Percentiles rank a stretch among this genome's conserved stretches.
These are phyloP conservation scores for Emergomyces pasteurianus DNA, from an alignment of 2,329 filamentous ascomycete genomes.

Conservation along the genomic window DNA sequence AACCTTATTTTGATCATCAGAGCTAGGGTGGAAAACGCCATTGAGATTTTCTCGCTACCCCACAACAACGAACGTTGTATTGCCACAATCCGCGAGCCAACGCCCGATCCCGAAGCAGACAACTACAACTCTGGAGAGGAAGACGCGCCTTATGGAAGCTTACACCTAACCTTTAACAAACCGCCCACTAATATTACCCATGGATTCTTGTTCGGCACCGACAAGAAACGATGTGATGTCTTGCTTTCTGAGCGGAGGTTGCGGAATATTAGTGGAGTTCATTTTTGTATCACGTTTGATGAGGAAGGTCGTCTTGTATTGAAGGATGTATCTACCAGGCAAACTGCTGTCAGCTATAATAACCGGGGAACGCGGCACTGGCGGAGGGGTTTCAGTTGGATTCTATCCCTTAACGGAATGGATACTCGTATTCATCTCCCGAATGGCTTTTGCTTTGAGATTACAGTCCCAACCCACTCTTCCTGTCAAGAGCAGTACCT, in stretches of 20 bases:
- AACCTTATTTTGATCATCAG: slow-evolving; percentile 3
- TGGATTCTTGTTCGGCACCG: slow-evolving; percentile 5
- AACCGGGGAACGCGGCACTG: slow-evolving; percentile 1
- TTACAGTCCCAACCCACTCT: not conserved
- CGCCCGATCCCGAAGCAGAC: not conserved
- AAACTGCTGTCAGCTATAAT: slow-evolving; percentile 9
- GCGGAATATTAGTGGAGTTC: not conserved
- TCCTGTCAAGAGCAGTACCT: slow-evolving; percentile 3
- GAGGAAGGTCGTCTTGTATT: slow-evolving; percentile 2
- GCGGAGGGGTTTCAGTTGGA: slow-evolving; percentile 9
- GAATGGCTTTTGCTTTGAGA: not conserved
- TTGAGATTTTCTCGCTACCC: not conserved
- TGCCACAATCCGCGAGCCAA: too few relatives aligned
- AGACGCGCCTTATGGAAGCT: not conserved
- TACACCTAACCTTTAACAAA: slow-evolving; percentile 3
- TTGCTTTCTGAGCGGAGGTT: not conserved
- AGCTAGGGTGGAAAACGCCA: not conserved
- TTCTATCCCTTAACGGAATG: not conserved
- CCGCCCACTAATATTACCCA: slow-evolving; percentile 1
- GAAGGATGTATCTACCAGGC: slow-evolving; percentile 3
- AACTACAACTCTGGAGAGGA: not conserved
- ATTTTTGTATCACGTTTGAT: slow-evolving; percentile 9
- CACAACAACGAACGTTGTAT: not conserved
- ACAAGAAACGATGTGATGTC: slow-evolving; percentile 2
- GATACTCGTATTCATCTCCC: slow-evolving; percentile 5